Conservation (phyloP, 306 rosid species). For the Vachellia pachyceras region DNA sequence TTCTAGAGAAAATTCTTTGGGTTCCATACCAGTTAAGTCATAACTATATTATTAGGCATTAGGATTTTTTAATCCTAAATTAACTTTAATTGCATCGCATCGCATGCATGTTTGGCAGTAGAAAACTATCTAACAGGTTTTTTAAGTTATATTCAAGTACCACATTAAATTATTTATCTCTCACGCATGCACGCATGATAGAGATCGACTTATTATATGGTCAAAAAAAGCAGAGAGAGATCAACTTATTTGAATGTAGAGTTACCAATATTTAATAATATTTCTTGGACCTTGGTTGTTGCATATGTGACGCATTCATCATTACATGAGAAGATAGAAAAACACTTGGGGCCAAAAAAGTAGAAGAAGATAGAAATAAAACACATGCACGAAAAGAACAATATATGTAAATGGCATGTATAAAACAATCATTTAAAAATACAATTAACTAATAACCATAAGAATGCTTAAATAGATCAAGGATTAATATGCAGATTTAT, state of each 20-base stretch:
- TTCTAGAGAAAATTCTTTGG: no score
- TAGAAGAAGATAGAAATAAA: no score
- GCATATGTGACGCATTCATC: background rate
- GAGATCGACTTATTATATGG: no score
- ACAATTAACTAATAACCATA: background rate
- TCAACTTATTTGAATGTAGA: background rate
- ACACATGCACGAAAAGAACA: no score
- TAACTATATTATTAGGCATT: background rate
- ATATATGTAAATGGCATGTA: no score
- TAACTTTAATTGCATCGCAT: background rate
- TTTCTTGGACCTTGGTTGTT: background rate
- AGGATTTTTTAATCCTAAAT: background rate
- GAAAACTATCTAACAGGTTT: background rate
- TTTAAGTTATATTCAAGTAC: background rate
- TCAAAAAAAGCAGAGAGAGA: no score
- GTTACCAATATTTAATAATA: background rate
- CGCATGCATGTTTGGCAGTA: background rate
- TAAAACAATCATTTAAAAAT: no score
- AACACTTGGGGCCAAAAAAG: background rate
- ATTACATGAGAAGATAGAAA: background rate
- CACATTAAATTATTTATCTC: background rate
- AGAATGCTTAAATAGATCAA: background rate
- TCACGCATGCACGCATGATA: background rate
- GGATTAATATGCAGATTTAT: no score
- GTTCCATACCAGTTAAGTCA: no score